These are phyloP conservation scores for Acanthamoeba healyi DNA, from an alignment of 208 protist species.

Conservation along the genomic window DNA sequence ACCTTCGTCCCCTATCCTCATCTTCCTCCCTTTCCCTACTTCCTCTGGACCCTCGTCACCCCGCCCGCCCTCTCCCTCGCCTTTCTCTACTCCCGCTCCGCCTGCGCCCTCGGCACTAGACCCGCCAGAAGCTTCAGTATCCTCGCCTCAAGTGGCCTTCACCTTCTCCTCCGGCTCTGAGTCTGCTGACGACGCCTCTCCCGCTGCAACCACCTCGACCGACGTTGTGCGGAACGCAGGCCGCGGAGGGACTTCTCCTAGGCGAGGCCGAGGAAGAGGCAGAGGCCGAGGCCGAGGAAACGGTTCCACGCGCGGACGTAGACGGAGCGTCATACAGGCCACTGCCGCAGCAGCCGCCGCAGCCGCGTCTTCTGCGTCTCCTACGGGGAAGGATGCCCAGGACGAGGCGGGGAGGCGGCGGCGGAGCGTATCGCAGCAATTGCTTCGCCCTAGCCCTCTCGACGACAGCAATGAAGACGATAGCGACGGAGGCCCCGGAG, in stretches of 20 bases:
- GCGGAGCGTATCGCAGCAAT: background rate
- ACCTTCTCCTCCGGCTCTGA: background rate
- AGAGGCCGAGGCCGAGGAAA: background rate
- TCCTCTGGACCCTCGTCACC: background rate
- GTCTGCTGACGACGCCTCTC: background rate
- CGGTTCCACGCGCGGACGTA: background rate
- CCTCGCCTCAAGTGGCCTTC: background rate
- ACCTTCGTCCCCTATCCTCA: background rate
- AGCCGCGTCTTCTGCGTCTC: background rate
- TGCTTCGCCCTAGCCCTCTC: background rate
- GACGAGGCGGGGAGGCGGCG: background rate
- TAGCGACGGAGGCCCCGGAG: too few species aligned
- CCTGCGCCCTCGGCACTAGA: background rate
- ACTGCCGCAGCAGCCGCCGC: background rate
- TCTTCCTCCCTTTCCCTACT: background rate
- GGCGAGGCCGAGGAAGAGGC: background rate
- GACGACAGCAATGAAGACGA: background rate
- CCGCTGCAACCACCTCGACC: background rate
- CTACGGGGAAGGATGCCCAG: background rate
- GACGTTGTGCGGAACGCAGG: background rate
- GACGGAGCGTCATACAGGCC: background rate
- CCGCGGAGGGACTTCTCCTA: background rate
- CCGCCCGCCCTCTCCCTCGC: background rate
- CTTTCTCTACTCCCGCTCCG: background rate
- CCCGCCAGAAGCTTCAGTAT: background rate